Evolutionary conservation across 139 green algal genomes (phyloP).

Genomic region (Micractinium sp.): DNA sequence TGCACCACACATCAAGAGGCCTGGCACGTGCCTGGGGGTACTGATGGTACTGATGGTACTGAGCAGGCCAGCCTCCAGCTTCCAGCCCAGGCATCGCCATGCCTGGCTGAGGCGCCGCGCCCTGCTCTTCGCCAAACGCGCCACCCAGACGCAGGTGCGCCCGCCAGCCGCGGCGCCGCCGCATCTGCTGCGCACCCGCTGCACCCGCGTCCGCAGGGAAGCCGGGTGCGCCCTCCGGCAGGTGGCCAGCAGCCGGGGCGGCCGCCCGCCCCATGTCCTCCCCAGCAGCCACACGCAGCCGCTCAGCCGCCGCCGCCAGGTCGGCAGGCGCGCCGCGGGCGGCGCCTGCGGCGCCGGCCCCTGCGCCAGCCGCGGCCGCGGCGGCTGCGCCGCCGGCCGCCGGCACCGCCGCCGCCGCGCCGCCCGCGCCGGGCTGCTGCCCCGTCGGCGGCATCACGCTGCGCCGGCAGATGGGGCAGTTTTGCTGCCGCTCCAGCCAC

Average conservation of each 20-base stretch:
- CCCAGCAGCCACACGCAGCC: neutral
- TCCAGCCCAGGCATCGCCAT: neutral
- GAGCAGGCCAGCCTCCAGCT: neutral
- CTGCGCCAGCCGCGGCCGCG: neutral
- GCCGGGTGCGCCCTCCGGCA: neutral
- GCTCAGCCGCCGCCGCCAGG: neutral
- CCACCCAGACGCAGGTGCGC: neutral
- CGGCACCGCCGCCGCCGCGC: neutral
- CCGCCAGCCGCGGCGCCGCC: constrained; percentile 1
- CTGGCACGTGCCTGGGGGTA: neutral
- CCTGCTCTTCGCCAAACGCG: too few relatives aligned
- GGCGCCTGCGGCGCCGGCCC: neutral
- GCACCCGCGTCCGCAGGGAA: neutral
- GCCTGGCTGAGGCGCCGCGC: too few relatives aligned
- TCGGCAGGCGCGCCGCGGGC: neutral
- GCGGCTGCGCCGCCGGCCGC: neutral
- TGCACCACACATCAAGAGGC: too few relatives aligned
- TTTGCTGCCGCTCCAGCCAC: constrained; percentile 98
- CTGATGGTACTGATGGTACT: neutral
- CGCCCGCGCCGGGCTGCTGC: too few relatives aligned
- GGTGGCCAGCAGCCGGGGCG: neutral
- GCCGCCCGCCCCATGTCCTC: neutral
- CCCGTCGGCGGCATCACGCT: constrained; percentile 46
- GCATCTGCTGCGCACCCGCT: neutral
- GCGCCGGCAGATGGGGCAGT: constrained; percentile 92